Percentiles rank a stretch among this genome's conserved stretches.
phyloP scores from a whole-genome alignment of 2,329 filamentous ascomycete species.

The Sporothrix phasma region DNA sequence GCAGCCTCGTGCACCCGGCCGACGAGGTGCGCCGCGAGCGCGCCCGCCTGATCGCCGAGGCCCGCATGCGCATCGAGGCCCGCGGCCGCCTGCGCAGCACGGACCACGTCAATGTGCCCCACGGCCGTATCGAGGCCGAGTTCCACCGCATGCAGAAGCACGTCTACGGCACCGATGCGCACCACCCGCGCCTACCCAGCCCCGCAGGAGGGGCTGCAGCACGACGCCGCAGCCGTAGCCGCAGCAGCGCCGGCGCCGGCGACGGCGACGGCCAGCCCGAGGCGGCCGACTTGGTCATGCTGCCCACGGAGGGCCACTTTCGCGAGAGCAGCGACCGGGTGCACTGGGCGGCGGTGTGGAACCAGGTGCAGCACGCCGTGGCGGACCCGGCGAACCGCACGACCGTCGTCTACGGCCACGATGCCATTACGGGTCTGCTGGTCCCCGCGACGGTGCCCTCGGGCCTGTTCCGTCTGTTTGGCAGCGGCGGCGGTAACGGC shows the following conservation, averaged over 20 bases:
- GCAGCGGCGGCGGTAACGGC: not conserved
- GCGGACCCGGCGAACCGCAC: constrained; percentile 30
- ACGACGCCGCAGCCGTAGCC: not conserved
- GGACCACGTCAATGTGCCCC: constrained; percentile 16
- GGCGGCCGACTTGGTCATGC: constrained; percentile 18
- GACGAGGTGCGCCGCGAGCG: constrained; percentile 39
- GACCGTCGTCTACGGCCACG: constrained; percentile 81
- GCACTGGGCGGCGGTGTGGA: constrained; percentile 59
- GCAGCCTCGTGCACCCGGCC: constrained; percentile 55
- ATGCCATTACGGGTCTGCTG: constrained; percentile 61
- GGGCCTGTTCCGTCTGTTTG: constrained; percentile 1
- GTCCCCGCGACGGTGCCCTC: constrained; percentile 11
- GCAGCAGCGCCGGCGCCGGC: not conserved
- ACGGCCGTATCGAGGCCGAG: constrained; percentile 18
- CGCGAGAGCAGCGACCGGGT: constrained; percentile 34
- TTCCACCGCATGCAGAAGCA: constrained; percentile 16
- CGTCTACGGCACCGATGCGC: constrained; percentile 15
- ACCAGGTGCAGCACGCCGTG: constrained; percentile 36
- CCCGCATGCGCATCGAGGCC: constrained; percentile 23
- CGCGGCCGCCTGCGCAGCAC: constrained; percentile 15
- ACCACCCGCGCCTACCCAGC: constrained; percentile 14
- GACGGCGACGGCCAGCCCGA: constrained; percentile 11
- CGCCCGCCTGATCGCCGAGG: constrained; percentile 28
- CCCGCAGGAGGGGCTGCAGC: not conserved
- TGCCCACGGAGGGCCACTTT: constrained; percentile 33